These are phyloP conservation scores for Yamadazyma triangularis DNA, from an alignment of 1,139 yeast species.

Conservation along the genomic window DNA sequence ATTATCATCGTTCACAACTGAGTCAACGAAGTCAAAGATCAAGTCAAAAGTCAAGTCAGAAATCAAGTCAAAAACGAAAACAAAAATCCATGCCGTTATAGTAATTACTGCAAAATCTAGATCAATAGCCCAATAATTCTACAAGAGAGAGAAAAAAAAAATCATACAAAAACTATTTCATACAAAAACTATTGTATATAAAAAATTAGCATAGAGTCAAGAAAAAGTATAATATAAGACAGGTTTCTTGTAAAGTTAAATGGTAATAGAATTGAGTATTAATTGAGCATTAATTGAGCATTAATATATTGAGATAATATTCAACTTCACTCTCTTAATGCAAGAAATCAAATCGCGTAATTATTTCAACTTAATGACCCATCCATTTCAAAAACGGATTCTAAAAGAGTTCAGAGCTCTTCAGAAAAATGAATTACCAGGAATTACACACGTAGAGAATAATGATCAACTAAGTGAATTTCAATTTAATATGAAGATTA, in stretches of 20 bases:
- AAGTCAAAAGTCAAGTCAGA: not conserved
- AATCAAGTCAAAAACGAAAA: not conserved
- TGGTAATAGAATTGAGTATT: too few species aligned
- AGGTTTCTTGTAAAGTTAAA: too few species aligned
- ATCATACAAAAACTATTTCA: too few species aligned
- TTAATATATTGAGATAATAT: too few species aligned
- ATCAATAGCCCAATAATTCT: too few species aligned
- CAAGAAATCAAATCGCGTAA: too few species aligned
- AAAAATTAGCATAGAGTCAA: too few species aligned
- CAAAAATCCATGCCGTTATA: slow-evolving; percentile 4
- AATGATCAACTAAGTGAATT: slow-evolving; percentile 20
- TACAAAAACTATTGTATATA: too few species aligned
- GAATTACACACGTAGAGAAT: slow-evolving; percentile 22
- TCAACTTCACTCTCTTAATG: too few species aligned
- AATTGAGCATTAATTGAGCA: too few species aligned
- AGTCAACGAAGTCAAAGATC: slow-evolving; percentile 1
- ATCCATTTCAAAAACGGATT: slow-evolving; percentile 35
- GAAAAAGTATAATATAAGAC: too few species aligned
- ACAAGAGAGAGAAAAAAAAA: too few species aligned
- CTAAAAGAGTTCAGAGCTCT: slow-evolving; percentile 37
- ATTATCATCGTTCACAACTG: not conserved
- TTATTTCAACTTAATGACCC: slow-evolving; percentile 10
- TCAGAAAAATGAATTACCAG: slow-evolving; percentile 18
- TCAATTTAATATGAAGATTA: slow-evolving; percentile 19
- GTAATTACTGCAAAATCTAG: not conserved